phyloP scores from a whole-genome alignment of 2,329 filamentous ascomycete species.

The Arthrinium puccinioides region DNA sequence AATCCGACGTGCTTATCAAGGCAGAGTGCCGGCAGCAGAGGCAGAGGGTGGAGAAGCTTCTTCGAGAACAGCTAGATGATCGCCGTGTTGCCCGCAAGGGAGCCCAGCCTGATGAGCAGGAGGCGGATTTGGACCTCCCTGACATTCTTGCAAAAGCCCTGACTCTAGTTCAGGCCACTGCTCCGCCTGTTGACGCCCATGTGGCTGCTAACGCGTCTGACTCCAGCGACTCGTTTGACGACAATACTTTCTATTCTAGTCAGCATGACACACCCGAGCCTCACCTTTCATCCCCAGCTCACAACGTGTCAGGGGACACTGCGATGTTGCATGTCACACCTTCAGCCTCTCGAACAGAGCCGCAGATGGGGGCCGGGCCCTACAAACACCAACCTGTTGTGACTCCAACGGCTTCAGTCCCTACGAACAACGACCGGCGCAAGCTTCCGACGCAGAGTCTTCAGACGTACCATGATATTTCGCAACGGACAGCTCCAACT shows the following conservation, averaged over 20 bases:
- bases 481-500: too few species aligned
- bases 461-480: too few species aligned
- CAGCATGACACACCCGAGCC: conserved; percentile 71
- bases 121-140: conserved; percentile 61
- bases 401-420: too few species aligned
- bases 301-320: conserved; percentile 34
- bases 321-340: conserved; percentile 29
- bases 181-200: conserved; percentile 52
- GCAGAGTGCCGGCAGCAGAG: conserved; percentile 76
- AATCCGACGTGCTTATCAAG: conserved; percentile 76
- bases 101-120: conserved; percentile 39
- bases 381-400: too few species aligned
- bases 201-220: conserved; percentile 50
- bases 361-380: too few species aligned
- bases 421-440: too few species aligned
- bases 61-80: conserved; percentile 73
- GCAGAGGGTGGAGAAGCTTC: conserved; percentile 67
- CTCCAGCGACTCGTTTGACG: conserved; percentile 76
- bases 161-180: conserved; percentile 62
- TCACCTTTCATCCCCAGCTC: conserved; percentile 39
- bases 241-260: conserved; percentile 94
- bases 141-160: conserved; percentile 67
- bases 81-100: conserved; percentile 36
- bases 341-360: conserved; percentile 24
- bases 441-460: too few species aligned